phyloP scores from a whole-genome alignment of 192 early-diverging fungal species.

The Backusella westeae region DNA sequence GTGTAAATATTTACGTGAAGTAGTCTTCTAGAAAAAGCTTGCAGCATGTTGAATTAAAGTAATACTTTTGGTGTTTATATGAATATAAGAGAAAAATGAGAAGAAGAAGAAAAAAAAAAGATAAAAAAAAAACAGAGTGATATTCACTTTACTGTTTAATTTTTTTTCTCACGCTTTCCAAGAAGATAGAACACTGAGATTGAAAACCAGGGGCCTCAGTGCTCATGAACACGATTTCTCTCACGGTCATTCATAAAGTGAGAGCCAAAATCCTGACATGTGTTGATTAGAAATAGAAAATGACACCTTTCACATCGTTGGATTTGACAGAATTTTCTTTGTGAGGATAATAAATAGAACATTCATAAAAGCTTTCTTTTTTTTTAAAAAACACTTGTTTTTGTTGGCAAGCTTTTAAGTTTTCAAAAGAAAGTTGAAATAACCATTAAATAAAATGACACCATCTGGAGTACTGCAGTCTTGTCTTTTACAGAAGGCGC shows the following conservation, averaged over 20 bases:
- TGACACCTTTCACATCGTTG: not conserved
- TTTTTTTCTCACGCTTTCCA: not conserved
- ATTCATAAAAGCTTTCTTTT: too few relatives aligned
- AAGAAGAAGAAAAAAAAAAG: not conserved
- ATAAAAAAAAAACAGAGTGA: not conserved
- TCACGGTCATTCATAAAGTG: not conserved
- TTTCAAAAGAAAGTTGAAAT: not conserved
- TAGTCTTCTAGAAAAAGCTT: not conserved
- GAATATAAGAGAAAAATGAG: not conserved
- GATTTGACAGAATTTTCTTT: not conserved
- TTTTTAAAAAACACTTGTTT: not conserved
- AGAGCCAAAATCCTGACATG: not conserved
- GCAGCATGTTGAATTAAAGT: not conserved
- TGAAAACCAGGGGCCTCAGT: not conserved
- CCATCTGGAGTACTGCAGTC: too few relatives aligned
- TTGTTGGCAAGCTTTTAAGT: not conserved
- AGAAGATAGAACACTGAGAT: not conserved
- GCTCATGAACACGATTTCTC: not conserved
- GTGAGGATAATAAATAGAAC: too few relatives aligned
- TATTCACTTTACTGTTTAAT: not conserved
- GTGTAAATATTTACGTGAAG: slow-evolving; percentile 1
- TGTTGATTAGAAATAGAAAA: slow-evolving; percentile 3
- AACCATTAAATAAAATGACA: too few relatives aligned
- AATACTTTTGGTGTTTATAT: not conserved
- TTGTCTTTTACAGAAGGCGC: too few relatives aligned